These are phyloP conservation scores for Opeltia flavorubescens DNA, from an alignment of 495 filamentous ascomycete species.

Conservation along the genomic window DNA sequence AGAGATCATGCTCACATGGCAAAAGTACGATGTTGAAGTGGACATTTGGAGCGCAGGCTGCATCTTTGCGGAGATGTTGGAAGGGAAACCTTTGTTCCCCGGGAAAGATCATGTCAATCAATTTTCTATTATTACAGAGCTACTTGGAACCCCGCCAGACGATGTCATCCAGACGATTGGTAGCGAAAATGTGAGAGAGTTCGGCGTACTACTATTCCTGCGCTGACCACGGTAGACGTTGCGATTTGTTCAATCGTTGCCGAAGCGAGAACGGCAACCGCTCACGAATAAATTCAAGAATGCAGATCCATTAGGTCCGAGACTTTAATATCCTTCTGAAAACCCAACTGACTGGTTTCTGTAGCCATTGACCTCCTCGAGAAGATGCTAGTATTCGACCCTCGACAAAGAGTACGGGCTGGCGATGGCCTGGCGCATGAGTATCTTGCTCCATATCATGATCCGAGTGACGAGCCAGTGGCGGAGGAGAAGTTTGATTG, in stretches of 20 bases:
- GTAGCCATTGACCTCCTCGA: conserved; percentile 87
- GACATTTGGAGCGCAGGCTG: conserved; percentile 99
- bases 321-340: conserved; percentile 9
- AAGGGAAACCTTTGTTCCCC: conserved; percentile 95
- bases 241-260: conserved; percentile 92
- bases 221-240: conserved; percentile 49
- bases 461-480: conserved; percentile 88
- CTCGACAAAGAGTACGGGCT: conserved; percentile 78
- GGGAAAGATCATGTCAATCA: conserved; percentile 99
- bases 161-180: conserved; percentile 98
- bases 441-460: conserved; percentile 92
- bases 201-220: neutral
- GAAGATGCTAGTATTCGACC: conserved; percentile 95
- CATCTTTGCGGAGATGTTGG: conserved; percentile 98
- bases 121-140: conserved; percentile 97
- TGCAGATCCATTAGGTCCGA: conserved; percentile 80
- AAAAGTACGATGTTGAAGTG: conserved; percentile 98
- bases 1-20: conserved; percentile 99
- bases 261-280: conserved; percentile 86
- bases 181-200: conserved; percentile 73
- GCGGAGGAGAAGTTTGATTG: conserved; percentile 96
- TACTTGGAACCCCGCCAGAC: conserved; percentile 93
- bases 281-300: conserved; percentile 90
- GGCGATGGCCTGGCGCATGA: conserved; percentile 75
- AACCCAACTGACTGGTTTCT: neutral